Conservation (phyloP, 805 yeast species). For the Sugiyamaella marilandica region DNA sequence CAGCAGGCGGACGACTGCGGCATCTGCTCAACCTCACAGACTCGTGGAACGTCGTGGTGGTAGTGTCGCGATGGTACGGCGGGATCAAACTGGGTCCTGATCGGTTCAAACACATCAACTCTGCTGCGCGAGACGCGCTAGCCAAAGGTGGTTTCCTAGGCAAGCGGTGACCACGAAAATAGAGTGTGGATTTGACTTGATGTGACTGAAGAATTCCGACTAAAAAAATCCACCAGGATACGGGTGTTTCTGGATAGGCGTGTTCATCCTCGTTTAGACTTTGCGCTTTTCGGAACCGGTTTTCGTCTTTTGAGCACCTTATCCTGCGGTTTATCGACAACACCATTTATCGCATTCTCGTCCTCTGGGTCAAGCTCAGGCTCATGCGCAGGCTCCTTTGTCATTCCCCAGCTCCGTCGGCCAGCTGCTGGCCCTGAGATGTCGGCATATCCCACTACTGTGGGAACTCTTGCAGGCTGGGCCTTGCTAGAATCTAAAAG, state of each 20-base stretch:
- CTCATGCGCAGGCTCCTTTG: not conserved
- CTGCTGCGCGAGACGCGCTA: slow-evolving; percentile 82
- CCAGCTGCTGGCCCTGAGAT: slow-evolving; percentile 20
- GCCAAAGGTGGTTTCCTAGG: slow-evolving; percentile 52
- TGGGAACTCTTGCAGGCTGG: not conserved
- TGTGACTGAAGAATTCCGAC: too few relatives aligned
- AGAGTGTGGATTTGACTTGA: too few relatives aligned
- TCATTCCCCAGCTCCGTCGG: slow-evolving; percentile 23
- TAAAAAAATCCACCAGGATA: not conserved
- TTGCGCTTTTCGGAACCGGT: not conserved
- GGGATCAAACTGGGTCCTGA: slow-evolving; percentile 91
- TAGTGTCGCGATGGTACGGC: slow-evolving; percentile 89
- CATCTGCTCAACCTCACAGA: slow-evolving; percentile 60
- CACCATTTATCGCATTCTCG: not conserved
- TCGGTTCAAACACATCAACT: slow-evolving; percentile 87
- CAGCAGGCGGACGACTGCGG: slow-evolving; percentile 85
- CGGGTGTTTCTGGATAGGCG: not conserved
- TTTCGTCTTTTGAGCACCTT: not conserved
- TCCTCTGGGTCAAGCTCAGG: not conserved
- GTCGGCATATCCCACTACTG: slow-evolving; percentile 14
- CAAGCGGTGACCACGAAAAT: slow-evolving; percentile 16
- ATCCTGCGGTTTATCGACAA: not conserved
- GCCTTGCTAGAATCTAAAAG: not conserved
- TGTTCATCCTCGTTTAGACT: not conserved
- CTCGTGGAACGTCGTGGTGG: slow-evolving; percentile 78